Conservation (phyloP, 2,329 filamentous ascomycete genomes). For the Cladosporium velox region DNA sequence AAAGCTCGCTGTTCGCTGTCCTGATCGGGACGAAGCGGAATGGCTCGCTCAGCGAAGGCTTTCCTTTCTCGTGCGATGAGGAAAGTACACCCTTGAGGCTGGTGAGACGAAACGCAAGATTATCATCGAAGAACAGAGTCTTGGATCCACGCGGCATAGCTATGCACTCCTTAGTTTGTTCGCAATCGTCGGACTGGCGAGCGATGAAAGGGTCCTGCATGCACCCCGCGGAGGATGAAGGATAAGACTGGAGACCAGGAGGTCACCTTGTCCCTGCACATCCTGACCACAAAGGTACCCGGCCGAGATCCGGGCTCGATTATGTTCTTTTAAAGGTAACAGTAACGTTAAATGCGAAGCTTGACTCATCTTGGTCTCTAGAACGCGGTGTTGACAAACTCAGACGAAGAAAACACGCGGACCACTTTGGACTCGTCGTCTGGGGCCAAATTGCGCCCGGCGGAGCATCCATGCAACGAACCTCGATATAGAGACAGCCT, state of each 20-base stretch:
- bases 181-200: not conserved
- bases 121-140: not conserved
- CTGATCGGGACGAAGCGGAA: not conserved
- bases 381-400: not conserved
- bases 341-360: not conserved
- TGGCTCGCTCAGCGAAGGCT: not conserved
- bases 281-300: not conserved
- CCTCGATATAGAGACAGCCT: not conserved
- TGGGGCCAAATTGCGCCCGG: not conserved
- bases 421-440: not conserved
- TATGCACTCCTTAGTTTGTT: not conserved
- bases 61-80: not conserved
- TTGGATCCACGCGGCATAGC: not conserved
- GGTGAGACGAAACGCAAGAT: not conserved
- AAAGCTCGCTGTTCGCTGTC: not conserved
- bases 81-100: not conserved
- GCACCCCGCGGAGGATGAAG: not conserved
- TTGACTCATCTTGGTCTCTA: not conserved
- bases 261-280: not conserved
- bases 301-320: not conserved
- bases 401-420: not conserved
- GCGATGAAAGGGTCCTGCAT: not conserved
- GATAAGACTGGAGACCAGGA: not conserved
- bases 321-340: not conserved
- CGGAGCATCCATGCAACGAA: not conserved